Evolutionary conservation across 345 rosid species (phyloP).

Genomic region (Populus ilicifolia): DNA sequence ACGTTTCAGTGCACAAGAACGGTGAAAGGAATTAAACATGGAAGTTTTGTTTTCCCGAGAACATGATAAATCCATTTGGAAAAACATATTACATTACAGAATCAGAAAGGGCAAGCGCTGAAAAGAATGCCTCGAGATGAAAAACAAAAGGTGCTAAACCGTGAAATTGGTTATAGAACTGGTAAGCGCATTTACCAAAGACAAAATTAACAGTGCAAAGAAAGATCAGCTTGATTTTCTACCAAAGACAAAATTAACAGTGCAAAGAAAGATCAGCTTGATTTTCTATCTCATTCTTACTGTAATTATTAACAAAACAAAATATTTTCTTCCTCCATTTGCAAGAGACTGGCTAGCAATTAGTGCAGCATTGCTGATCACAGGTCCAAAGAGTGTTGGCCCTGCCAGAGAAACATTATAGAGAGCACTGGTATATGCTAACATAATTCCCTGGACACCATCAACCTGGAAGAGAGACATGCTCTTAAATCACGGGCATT

Average conservation of each 20-base stretch:
- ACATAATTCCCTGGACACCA: slow-evolving; percentile 84
- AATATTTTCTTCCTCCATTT: slow-evolving; percentile 57
- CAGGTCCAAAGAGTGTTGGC: slow-evolving; percentile 91
- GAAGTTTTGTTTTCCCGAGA: not conserved
- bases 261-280: slow-evolving; percentile 1
- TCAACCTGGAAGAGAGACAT: slow-evolving; percentile 55
- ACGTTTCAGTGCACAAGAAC: slow-evolving; percentile 5
- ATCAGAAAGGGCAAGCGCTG: not conserved
- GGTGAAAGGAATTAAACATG: not conserved
- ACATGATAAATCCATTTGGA: not conserved
- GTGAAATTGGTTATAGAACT: not conserved
- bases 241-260: not conserved
- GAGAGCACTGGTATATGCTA: slow-evolving; percentile 75
- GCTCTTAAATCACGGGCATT: slow-evolving; percentile 4
- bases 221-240: not conserved
- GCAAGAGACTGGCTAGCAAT: slow-evolving; percentile 74
- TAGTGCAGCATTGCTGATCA: slow-evolving; percentile 61
- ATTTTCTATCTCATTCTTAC: slow-evolving; percentile 37
- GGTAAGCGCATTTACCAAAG: not conserved
- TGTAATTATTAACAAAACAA: slow-evolving; percentile 78
- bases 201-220: not conserved
- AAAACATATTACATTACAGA: not conserved
- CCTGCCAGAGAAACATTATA: slow-evolving; percentile 90
- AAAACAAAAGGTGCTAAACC: not conserved
- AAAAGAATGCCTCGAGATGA: not conserved